Base-by-base conservation (phyloP, 345 rosid genomes). In the Salix udensis region DNA sequence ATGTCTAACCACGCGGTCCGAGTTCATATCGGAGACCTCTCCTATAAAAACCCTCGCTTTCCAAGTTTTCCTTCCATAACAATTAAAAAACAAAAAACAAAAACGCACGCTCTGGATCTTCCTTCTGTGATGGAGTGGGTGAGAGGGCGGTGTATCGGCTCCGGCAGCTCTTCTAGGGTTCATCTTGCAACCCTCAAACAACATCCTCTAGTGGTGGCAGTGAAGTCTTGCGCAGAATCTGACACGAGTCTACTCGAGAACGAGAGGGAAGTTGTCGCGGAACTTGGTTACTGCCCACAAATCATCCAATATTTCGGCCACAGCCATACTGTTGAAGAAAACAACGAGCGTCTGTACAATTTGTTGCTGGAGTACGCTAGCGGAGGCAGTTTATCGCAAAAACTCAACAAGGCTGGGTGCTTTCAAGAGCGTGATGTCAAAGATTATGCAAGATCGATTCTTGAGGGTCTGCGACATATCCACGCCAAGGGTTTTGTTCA, bases 401-500 rank as follows among this genome's bases (percentile, higher is more conserved):
- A 12, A 36, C 61, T 82, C 39, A 75, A 76, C 67, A 75, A 67
- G 5, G 44, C 9, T 26, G 82, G 84, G 4, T 40, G 61, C 26
- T 75, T 83, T 60, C 40, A 40, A 31, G 86, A 83, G 37, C 46
- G 66, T 5, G 79, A 80, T 1, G 77, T 74, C 4, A 71, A 31
- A 37, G 6, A 18, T 1, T 75, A 55, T 50, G 46, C 84, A 6
- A 77, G 75, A 23, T 75, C 81, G 74, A 62, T 80, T 2, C 71
- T 80, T 1, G 77, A 74, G 31, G 86, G 86, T 4, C 73, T 83
- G 5, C 52, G 46, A 23, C 66, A 75, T 42, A 72, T 83, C 28
- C 86, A 83, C 77, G 65, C 74, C 6, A 80, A 71, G 64, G 86
- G 86, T 58, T 83, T 80, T 42, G 80, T 61, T 72, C 86, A 83